phyloP scores from a whole-genome alignment of 257 asterid genomes.

The Knoxia roxburghii region DNA sequence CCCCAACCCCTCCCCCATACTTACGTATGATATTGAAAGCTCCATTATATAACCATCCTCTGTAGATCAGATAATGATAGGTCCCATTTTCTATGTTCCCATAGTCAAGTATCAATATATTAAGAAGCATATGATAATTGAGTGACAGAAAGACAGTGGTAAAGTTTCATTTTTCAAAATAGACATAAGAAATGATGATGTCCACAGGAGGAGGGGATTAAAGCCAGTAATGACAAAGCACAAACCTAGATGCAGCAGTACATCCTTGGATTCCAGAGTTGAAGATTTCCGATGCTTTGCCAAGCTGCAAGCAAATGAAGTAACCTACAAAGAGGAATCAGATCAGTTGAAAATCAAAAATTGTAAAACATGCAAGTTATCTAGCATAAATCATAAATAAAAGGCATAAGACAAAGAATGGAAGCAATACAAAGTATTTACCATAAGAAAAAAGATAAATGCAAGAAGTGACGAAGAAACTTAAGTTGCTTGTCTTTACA shows the following conservation, averaged over 20 bases:
- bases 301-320: conserved; percentile 74
- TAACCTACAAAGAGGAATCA: conserved; percentile 46
- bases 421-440: not conserved
- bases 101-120: not conserved
- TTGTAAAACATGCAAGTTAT: not conserved
- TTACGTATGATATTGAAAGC: not conserved
- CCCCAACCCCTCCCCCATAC: too few species aligned
- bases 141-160: not conserved
- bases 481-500: not conserved
- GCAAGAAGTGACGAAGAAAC: not conserved
- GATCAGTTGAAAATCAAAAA: not conserved
- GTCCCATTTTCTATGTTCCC: not conserved
- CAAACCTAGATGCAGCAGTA: conserved; percentile 91
- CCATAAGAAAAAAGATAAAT: not conserved
- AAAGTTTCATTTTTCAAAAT: conserved; percentile 3
- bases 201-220: not conserved
- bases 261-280: conserved; percentile 85
- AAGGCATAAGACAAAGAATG: not conserved
- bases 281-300: conserved; percentile 98
- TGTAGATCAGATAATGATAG: not conserved
- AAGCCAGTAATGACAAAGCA: conserved; percentile 16
- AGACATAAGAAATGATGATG: not conserved
- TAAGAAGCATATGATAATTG: too few species aligned
- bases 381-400: not conserved
- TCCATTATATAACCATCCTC: not conserved